Percentiles rank a stretch among this genome's conserved stretches.
Conservation (phyloP, 2,329 filamentous ascomycete species). For the Alternaria solani region DNA sequence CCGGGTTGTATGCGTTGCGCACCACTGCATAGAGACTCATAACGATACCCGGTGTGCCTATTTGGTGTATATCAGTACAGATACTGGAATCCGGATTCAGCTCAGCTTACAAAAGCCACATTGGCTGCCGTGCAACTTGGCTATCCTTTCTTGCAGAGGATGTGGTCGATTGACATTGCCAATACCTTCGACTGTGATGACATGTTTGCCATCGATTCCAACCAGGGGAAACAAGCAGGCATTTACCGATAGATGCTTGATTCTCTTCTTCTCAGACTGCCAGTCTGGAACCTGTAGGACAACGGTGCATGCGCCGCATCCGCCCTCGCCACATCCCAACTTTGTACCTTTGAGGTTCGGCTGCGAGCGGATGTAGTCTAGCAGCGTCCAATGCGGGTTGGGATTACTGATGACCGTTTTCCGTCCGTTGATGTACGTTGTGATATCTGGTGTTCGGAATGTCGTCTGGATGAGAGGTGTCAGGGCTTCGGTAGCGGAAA, state of each 20-base stretch:
- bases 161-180: constrained; percentile 85
- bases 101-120: constrained; percentile 76
- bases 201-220: constrained; percentile 94
- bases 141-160: constrained; percentile 87
- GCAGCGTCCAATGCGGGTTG: constrained; percentile 86
- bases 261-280: constrained; percentile 78
- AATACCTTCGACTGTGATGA: constrained; percentile 95
- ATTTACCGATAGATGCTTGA: constrained; percentile 95
- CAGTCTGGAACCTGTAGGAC: constrained; percentile 61
- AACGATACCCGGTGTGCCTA: constrained; percentile 84
- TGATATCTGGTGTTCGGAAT: constrained; percentile 75
- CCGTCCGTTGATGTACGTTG: constrained; percentile 92
- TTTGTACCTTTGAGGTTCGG: constrained; percentile 94
- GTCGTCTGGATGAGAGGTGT: constrained; percentile 75
- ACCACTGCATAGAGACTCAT: constrained; percentile 91
- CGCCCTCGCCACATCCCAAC: constrained; percentile 92
- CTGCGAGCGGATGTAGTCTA: constrained; percentile 85
- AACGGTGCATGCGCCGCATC: constrained; percentile 93
- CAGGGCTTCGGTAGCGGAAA: constrained; percentile 55
- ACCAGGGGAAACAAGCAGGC: constrained; percentile 90
- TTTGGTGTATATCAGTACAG: not conserved
- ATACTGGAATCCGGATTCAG: fast-evolving
- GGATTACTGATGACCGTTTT: constrained; percentile 82
- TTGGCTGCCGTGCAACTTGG: constrained; percentile 88
- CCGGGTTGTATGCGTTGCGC: constrained; percentile 66